Evolutionary conservation across 2,329 filamentous ascomycete genomes (phyloP).

Genomic region (Fusarium chaquense): DNA sequence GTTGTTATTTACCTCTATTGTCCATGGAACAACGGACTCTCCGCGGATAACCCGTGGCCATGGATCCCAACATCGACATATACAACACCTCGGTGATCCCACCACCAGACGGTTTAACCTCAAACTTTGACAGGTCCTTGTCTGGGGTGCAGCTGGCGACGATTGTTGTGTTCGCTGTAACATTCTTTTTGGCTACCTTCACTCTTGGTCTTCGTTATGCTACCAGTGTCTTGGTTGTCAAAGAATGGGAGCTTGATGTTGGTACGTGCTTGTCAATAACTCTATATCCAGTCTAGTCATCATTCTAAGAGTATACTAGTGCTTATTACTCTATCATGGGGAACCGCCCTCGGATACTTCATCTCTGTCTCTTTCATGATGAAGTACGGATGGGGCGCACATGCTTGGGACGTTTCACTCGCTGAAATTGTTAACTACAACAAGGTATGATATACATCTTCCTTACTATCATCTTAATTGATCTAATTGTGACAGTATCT

Average conservation of each 20-base stretch:
- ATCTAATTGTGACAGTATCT: background rate
- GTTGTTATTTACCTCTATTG: background rate
- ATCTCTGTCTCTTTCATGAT: conserved; percentile 10
- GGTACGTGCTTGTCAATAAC: background rate
- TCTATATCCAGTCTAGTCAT: background rate
- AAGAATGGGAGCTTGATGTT: conserved; percentile 1
- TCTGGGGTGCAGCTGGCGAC: background rate
- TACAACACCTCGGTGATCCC: background rate
- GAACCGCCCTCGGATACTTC: background rate
- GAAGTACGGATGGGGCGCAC: conserved; percentile 9
- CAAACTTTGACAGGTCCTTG: background rate
- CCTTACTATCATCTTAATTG: rapidly evolving
- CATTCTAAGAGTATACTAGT: background rate
- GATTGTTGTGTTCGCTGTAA: background rate
- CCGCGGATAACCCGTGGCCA: background rate
- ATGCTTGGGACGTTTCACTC: conserved; percentile 4
- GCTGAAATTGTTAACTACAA: background rate
- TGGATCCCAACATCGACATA: background rate
- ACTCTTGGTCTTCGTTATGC: conserved; percentile 8
- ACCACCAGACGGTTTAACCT: background rate
- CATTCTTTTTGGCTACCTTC: background rate
- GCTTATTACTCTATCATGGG: conserved; percentile 1
- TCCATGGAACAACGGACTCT: background rate
- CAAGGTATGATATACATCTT: background rate
- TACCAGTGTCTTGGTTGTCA: background rate